Percentiles rank a stretch among this genome's conserved stretches.
Evolutionary conservation across 495 filamentous ascomycete genomes (phyloP).

Genomic region (Diplogelasinospora grovesii): DNA sequence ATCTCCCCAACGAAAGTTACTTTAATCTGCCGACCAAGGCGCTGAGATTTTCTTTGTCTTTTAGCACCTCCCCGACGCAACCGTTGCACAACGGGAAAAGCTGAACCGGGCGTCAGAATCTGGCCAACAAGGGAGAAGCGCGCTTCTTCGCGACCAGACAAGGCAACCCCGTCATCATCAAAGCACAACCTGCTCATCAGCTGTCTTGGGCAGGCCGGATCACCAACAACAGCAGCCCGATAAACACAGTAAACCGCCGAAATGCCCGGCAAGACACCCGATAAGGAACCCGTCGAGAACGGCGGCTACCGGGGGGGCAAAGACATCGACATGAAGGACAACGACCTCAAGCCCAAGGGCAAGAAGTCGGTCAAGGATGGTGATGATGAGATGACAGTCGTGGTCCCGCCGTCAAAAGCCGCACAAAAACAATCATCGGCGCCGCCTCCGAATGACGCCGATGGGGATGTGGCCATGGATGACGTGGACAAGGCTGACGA

Average conservation of each 20-base stretch:
- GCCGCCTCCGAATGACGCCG: conserved; percentile 51
- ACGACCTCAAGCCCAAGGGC: conserved; percentile 59
- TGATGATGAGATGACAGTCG: conserved; percentile 80
- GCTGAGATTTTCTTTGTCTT: no score
- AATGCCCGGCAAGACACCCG: conserved; percentile 62
- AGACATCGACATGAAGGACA: conserved; percentile 78
- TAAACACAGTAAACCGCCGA: conserved; percentile 25
- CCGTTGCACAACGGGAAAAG: no score
- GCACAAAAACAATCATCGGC: conserved; percentile 56
- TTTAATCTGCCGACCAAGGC: no score
- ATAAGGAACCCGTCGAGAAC: conserved; percentile 67
- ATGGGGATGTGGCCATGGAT: conserved; percentile 72
- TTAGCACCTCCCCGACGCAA: no score
- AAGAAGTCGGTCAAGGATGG: conserved; percentile 54
- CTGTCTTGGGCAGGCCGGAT: conserved; percentile 6
- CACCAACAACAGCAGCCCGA: conserved; percentile 4
- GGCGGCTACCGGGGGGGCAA: conserved; percentile 68
- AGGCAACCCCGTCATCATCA: conserved; percentile 19
- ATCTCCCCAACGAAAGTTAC: no score
- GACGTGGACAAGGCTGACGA: conserved; percentile 51
- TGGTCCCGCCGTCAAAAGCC: conserved; percentile 72
- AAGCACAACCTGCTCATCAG: conserved; percentile 15
- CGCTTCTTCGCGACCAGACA: conserved; percentile 24
- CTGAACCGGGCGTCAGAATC: no score
- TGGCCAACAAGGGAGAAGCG: conserved; percentile 18